phyloP scores from a whole-genome alignment of 352 stramenopile species.

The Pseudoperonospora humuli region DNA sequence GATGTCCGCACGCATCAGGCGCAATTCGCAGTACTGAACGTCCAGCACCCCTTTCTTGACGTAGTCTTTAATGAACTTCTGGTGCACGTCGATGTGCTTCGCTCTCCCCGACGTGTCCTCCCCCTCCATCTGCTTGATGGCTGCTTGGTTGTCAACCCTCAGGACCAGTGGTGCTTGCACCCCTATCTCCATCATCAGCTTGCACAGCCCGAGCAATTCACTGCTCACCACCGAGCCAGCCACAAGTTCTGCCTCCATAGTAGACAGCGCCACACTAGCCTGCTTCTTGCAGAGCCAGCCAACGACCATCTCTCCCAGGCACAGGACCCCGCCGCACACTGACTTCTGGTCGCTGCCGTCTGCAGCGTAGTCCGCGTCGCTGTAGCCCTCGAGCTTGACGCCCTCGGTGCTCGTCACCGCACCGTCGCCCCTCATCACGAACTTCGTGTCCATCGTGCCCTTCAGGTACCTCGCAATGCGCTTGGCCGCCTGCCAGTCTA shows the following conservation, averaged over 20 bases:
- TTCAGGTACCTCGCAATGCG: neutral
- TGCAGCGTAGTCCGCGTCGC: neutral
- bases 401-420: neutral
- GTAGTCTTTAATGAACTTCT: too few species aligned
- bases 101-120: too few species aligned
- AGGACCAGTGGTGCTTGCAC: too few species aligned
- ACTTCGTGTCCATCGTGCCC: neutral
- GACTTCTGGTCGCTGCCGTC: neutral
- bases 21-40: too few species aligned
- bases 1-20: too few species aligned
- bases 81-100: too few species aligned
- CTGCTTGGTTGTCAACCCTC: too few species aligned
- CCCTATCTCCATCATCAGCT: too few species aligned
- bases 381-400: too few species aligned
- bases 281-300: neutral
- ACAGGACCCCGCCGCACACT: neutral
- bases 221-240: neutral
- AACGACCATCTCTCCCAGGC: neutral
- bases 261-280: neutral
- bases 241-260: neutral
- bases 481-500: neutral
- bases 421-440: too few species aligned
- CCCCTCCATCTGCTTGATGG: too few species aligned
- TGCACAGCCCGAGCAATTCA: neutral
- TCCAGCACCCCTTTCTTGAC: too few species aligned